Evolutionary conservation across 352 stramenopile genomes (phyloP), one percentile per base, ranked within the genome.

Genomic region (Hyphochytrium catenoides): DNA sequence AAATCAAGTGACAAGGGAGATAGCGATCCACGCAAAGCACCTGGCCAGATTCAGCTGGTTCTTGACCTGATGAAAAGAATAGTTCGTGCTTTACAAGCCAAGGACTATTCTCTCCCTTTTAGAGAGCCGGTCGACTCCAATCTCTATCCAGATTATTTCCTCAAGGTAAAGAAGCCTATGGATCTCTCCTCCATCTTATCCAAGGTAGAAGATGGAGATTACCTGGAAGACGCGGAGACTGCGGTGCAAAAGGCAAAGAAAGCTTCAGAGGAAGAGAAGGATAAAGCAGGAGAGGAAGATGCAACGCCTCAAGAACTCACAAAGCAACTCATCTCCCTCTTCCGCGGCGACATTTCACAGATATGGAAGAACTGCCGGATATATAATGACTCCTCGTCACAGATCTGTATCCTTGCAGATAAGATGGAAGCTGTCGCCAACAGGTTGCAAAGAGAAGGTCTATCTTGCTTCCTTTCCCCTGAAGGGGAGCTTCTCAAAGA

Each of bases 361-460:
- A 63, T 83, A 11, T 81, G 64, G 66, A 81, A 67, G 52, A 83
- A 83, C 24, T 83, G 69, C 31, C 77, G 67, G 42, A 52, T 62
- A 17, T 83, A 74, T 54, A 83, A 83, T 31, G 78, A 64, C 17
- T 33, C 72, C 31, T 71, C 73, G 47, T 63, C 69, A 0, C 64
- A 76, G 40, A 83, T 83, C 26, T 77, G 64, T 0, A 52, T 53
- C 18, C 52, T 81, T 26, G 69, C 69, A 11, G 54, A 55, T 19
- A 83, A 83, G 36, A 43, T 83, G 3, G 59, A 64, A 0, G 58
- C 61, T 5, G 68, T 76, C 24, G 81, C 81, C 36, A 57, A 77
- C 12, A 62, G 69, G 1, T 41, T 83, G 12, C 74, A 78, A 57
- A 62, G 71, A 21, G 66, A 83, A 28, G 49, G 72, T 34, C 51